Conservation (phyloP, 345 rosid species). For the Eucalyptus curtisii region DNA sequence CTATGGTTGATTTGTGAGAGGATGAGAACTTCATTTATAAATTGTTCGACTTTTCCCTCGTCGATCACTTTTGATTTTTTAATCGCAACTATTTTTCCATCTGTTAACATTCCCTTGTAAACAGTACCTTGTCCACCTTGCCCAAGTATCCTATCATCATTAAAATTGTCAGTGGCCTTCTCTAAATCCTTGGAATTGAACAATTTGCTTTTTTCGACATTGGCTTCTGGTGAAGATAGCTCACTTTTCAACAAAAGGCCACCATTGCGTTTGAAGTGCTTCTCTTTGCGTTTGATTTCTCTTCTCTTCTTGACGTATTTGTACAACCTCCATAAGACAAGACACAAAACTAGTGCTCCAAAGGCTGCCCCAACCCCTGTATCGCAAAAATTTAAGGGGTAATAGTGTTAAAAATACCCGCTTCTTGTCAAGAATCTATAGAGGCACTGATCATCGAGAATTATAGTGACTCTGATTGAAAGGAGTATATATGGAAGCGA, state of each 20-base stretch:
- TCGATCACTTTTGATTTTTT: neutral
- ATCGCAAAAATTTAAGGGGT: neutral
- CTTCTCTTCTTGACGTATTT: neutral
- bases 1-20: neutral
- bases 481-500: rapidly evolving
- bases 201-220: neutral
- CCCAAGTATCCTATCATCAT: neutral
- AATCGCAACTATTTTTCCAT: neutral
- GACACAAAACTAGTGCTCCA: neutral
- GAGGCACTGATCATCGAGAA: neutral
- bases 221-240: neutral
- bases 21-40: neutral
- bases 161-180: neutral
- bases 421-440: neutral
- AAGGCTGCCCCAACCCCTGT: neutral
- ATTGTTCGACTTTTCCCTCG: neutral
- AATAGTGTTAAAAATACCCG: rapidly evolving
- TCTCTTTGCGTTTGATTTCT: neutral
- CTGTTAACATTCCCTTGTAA: neutral
- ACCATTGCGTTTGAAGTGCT: neutral
- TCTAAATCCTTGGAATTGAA: neutral
- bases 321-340: neutral
- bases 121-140: neutral
- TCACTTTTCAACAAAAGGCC: neutral
- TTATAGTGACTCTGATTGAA: neutral